Conservation (phyloP, 495 filamentous ascomycete species). For the Hypoxylon trugodes region DNA sequence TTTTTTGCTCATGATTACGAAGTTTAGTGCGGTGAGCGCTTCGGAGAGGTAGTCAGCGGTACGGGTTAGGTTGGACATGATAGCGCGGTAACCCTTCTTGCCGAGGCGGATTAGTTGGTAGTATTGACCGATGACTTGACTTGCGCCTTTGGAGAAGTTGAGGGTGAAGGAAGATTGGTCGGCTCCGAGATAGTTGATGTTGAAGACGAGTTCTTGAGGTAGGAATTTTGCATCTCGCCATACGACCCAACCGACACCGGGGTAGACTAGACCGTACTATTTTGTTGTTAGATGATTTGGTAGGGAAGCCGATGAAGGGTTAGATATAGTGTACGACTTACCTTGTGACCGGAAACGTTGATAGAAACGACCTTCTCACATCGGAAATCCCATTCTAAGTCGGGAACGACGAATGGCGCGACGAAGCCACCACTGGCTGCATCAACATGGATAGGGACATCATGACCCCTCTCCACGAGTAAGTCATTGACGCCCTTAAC, state of each 20-base stretch:
- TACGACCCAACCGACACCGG: slow-evolving; percentile 91
- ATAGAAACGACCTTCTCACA: slow-evolving; percentile 87
- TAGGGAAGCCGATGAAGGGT: background rate
- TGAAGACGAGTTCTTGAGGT: slow-evolving; percentile 91
- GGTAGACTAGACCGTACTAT: slow-evolving; percentile 75
- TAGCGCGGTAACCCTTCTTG: slow-evolving; percentile 83
- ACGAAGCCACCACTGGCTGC: slow-evolving; percentile 92
- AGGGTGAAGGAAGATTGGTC: slow-evolving; percentile 97
- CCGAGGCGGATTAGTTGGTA: slow-evolving; percentile 94
- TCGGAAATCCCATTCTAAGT: slow-evolving; percentile 87
- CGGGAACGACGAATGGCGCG: slow-evolving; percentile 83
- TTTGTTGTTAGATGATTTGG: slow-evolving; percentile 9
- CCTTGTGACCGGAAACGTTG: slow-evolving; percentile 94
- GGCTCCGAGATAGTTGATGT: slow-evolving; percentile 95
- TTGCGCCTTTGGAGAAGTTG: slow-evolving; percentile 93
- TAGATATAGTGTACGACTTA: slow-evolving; percentile 52
- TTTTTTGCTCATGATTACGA: slow-evolving; percentile 83
- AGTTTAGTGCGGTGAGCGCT: slow-evolving; percentile 74
- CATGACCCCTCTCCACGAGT: slow-evolving; percentile 71
- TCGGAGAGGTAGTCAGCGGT: slow-evolving; percentile 81
- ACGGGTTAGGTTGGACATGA: slow-evolving; percentile 87
- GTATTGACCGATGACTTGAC: slow-evolving; percentile 93
- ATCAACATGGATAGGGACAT: slow-evolving; percentile 89
- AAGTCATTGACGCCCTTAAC: slow-evolving; percentile 89
- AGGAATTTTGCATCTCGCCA: slow-evolving; percentile 86